Conservation (phyloP, 1,139 yeast species). For the Magnusiomyces suaveolens region DNA sequence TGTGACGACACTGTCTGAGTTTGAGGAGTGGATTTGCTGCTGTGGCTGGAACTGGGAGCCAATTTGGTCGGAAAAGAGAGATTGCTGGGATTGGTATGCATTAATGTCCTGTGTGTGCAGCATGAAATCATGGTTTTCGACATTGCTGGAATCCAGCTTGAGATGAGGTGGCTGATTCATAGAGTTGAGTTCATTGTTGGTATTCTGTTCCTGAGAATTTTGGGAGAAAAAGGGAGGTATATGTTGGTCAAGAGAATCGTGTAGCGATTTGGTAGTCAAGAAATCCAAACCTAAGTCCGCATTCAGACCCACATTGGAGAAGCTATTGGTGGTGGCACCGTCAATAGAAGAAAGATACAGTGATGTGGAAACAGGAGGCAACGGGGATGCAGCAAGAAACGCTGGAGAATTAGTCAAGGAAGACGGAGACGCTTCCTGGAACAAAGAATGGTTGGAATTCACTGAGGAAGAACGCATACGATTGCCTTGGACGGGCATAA, state of each 20-base stretch:
- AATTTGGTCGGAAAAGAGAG: not conserved
- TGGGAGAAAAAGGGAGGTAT: not conserved
- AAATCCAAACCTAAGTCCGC: not conserved
- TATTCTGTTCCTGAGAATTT: not conserved
- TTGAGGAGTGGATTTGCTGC: constrained; percentile 5
- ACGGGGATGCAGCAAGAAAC: constrained; percentile 10
- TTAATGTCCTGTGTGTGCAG: not conserved
- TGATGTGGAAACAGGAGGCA: constrained; percentile 14
- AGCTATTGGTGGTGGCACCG: not conserved
- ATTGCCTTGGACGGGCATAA: constrained; percentile 8
- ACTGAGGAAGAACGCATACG: constrained; percentile 15
- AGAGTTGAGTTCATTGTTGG: not conserved
- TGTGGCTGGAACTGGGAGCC: constrained; percentile 9
- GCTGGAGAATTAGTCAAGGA: constrained; percentile 8
- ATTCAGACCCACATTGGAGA: not conserved
- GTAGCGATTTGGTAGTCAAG: not conserved
- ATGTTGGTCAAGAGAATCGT: not conserved
- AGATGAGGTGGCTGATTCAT: not conserved
- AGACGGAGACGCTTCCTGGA: not conserved
- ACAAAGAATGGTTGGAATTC: constrained; percentile 18
- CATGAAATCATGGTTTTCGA: not conserved
- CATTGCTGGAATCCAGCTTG: not conserved
- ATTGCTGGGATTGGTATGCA: not conserved
- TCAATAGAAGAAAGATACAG: constrained; percentile 18
- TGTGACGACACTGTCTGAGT: constrained; percentile 4